These are phyloP conservation scores for Kurtzmaniella natalensis DNA, from an alignment of 1,139 yeast species.

Conservation along the genomic window DNA sequence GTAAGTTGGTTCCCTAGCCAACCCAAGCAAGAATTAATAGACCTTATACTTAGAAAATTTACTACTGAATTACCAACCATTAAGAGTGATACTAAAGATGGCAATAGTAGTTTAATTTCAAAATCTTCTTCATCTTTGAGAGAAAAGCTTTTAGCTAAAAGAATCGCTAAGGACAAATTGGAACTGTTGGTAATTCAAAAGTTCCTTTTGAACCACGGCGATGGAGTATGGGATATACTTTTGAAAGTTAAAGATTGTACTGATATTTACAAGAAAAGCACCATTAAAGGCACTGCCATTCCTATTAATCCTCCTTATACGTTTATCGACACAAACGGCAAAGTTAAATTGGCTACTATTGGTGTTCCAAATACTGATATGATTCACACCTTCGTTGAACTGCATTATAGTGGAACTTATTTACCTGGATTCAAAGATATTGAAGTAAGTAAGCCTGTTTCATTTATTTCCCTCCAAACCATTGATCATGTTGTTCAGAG, in stretches of 20 bases:
- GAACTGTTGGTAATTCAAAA: conserved; percentile 18
- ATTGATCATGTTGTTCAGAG: conserved; percentile 82
- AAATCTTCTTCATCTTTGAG: not conserved
- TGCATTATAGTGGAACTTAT: conserved; percentile 44
- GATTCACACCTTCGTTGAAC: conserved; percentile 63
- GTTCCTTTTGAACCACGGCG: conserved; percentile 63
- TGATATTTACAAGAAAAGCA: not conserved
- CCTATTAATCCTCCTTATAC: conserved; percentile 38
- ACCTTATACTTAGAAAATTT: not conserved
- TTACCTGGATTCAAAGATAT: conserved; percentile 49
- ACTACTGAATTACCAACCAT: not conserved
- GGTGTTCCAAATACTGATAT: conserved; percentile 58
- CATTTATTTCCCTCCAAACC: conserved; percentile 10
- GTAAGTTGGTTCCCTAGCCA: not conserved
- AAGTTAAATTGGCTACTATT: conserved; percentile 50
- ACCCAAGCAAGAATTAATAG: not conserved
- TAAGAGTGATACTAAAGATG: no score
- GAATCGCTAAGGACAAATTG: conserved; percentile 4
- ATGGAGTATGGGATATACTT: conserved; percentile 65
- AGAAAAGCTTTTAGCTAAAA: conserved; percentile 1
- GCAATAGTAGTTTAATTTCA: not conserved
- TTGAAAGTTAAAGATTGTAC: conserved; percentile 21
- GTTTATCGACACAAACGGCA: conserved; percentile 44
- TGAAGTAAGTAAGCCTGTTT: conserved; percentile 1
- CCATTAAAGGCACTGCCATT: conserved; percentile 54